Evolutionary conservation across 148 eudicot genomes (phyloP), one percentile per base, ranked within the genome.

Genomic region (Silene uniflora): DNA sequence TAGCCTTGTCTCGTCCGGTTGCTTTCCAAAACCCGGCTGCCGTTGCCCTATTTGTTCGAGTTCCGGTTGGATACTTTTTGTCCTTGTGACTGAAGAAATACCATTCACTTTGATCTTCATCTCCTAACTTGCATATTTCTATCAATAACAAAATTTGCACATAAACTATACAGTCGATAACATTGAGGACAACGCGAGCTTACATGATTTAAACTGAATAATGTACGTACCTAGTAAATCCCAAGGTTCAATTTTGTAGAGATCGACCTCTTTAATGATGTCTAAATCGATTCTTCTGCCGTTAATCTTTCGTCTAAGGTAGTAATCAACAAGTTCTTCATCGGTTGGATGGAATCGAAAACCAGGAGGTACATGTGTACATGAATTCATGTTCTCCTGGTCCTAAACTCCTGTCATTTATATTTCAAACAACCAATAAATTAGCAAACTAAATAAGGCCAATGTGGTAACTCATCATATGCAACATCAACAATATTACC

Each of bases 31-130:
- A 92, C 63, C 97, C 97, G 19, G 93, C 95, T 62, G 85, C 70
- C 11, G 98, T 92, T 44, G 98, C 98, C 77, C 98, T 77, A 78
- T 92, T 92, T 7, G 98, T 92, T 3, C 98, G 85, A 14, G 96
- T 89, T 13, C 98, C 98, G 0, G 96, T 93, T 1, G 98, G 98
- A 76, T 93, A 92, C 67, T 92, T 92, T 85, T 90, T 92, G 67
- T 92, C 98, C 68, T 92, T 92, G 81, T 92, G 96, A 85, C 98
- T 92, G 25, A 92, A 92, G 73, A 92, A 92, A 76, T 90, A 92
- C 90, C 90, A 92, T n/a, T 92, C 96, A 47, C 80, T 89, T 55
- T 90, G 93, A 73, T 90, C 93, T 74, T 88, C 91, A 17, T 89
- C 83, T 73, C 96, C 96, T 62, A 89, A 63, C 63, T 85, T 84